A percentile compares a stretch with the other conserved stretches of the same genome.
These are phyloP conservation scores for Plectosphaerella plurivora DNA, from an alignment of 2,329 filamentous ascomycete genomes.

Conservation along the genomic window DNA sequence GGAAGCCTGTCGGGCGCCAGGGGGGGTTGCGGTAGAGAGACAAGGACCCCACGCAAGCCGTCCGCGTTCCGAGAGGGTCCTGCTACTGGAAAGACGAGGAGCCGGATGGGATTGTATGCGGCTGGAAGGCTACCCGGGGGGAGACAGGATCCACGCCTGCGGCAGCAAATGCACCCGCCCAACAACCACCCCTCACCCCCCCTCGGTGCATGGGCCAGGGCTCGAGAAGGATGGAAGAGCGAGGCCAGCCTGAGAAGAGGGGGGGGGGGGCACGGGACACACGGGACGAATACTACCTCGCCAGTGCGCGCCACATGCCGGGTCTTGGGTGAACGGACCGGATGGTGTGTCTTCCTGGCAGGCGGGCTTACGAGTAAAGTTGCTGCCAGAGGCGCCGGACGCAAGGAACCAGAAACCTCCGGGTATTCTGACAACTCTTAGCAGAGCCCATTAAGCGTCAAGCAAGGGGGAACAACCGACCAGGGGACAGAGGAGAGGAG, in stretches of 20 bases:
- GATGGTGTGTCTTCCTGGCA: constrained; percentile 6
- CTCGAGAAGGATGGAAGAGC: constrained; percentile 9
- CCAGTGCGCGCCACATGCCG: too few species aligned
- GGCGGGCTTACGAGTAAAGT: too few species aligned
- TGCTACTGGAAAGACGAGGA: neutral
- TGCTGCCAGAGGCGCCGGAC: constrained; percentile 5
- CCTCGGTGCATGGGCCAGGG: constrained; percentile 5
- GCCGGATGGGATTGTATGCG: constrained; percentile 9
- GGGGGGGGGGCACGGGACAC: constrained; percentile 1
- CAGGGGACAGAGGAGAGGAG: too few species aligned
- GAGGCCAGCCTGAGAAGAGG: neutral
- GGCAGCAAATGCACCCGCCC: neutral
- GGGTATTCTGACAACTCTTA: neutral
- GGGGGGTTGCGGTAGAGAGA: neutral
- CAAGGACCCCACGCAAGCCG: neutral
- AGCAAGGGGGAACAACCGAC: too few species aligned
- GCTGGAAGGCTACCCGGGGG: constrained; percentile 13
- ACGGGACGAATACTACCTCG: too few species aligned
- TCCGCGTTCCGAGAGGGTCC: neutral
- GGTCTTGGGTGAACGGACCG: constrained; percentile 4
- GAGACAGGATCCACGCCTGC: neutral
- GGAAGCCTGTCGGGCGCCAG: neutral
- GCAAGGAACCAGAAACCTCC: too few species aligned
- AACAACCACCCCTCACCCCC: constrained; percentile 9
- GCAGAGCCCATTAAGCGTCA: neutral